phyloP scores from a whole-genome alignment of 345 rosid species.

The Hypericum perforatum region DNA sequence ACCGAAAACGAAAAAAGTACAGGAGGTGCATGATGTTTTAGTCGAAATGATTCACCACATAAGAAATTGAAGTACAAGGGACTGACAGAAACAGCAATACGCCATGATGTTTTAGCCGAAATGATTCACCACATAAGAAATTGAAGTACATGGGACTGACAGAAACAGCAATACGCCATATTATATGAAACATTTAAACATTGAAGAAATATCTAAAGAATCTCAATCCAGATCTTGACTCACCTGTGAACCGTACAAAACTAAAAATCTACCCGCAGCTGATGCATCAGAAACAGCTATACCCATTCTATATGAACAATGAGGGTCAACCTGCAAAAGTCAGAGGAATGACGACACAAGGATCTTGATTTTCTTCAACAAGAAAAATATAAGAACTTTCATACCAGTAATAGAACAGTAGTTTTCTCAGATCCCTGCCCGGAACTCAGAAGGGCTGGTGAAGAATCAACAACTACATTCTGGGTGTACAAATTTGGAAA shows the following conservation, averaged over 20 bases:
- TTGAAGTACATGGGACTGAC: too few species aligned
- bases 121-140: too few species aligned
- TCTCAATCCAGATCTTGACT: neutral
- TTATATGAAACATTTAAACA: neutral
- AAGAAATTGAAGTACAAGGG: too few species aligned
- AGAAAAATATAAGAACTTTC: constrained; percentile 6
- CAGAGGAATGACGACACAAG: constrained; percentile 15
- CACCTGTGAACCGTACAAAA: constrained; percentile 72
- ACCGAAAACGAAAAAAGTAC: too few species aligned
- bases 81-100: neutral
- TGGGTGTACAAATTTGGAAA: constrained; percentile 62
- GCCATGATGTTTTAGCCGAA: too few species aligned
- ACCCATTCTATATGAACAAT: constrained; percentile 72
- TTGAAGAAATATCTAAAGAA: neutral
- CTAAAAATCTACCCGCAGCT: constrained; percentile 70
- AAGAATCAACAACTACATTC: constrained; percentile 69
- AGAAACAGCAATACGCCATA: neutral
- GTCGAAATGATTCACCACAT: too few species aligned
- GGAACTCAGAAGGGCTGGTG: constrained; percentile 74
- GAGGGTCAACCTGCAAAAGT: constrained; percentile 77
- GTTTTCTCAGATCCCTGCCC: constrained; percentile 58
- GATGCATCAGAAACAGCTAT: constrained; percentile 55
- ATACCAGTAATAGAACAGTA: constrained; percentile 67
- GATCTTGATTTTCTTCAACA: constrained; percentile 1
- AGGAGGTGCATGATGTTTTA: too few species aligned